phyloP scores from a whole-genome alignment of 2,329 filamentous ascomycete genomes.

The Dothidotthia symphoricarpi region DNA sequence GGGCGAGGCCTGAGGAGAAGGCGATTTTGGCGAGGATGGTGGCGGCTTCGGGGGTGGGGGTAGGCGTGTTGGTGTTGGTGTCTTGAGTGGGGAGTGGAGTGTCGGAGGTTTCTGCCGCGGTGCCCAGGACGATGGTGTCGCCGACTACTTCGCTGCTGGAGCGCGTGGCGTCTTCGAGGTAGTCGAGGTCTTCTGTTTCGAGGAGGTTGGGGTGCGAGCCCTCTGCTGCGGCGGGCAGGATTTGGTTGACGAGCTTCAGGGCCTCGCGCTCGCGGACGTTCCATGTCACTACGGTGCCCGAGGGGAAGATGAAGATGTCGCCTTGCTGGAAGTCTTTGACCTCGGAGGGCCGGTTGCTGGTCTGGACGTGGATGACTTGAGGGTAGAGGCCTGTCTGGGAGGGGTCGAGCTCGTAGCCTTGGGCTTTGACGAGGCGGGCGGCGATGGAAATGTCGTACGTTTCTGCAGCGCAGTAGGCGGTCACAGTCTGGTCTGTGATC shows the following conservation, averaged over 20 bases:
- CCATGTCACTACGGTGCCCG: conserved; percentile 91
- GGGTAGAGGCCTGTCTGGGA: conserved; percentile 61
- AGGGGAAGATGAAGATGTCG: conserved; percentile 94
- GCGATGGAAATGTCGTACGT: conserved; percentile 61
- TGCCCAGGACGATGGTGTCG: conserved; percentile 86
- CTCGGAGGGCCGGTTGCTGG: conserved; percentile 40
- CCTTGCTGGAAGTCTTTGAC: conserved; percentile 57
- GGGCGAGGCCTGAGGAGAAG: conserved; percentile 89
- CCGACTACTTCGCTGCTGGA: conserved; percentile 78
- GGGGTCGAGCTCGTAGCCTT: conserved; percentile 64
- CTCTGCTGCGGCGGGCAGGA: conserved; percentile 73
- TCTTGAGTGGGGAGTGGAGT: conserved; percentile 53
- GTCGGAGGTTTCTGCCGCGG: conserved; percentile 49
- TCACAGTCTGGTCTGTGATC: no score
- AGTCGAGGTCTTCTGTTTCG: conserved; percentile 89
- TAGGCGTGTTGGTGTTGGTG: conserved; percentile 3
- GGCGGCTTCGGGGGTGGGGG: conserved; percentile 49
- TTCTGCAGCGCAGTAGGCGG: conserved; percentile 67
- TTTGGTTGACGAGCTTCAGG: conserved; percentile 53
- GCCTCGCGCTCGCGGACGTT: conserved; percentile 75
- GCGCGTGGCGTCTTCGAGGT: conserved; percentile 68
- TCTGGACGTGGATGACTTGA: conserved; percentile 62
- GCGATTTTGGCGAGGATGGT: conserved; percentile 88
- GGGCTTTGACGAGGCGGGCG: conserved; percentile 56
- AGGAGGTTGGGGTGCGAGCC: conserved; percentile 68